A percentile compares a stretch with the other conserved stretches of the same genome.
Evolutionary conservation across 495 filamentous ascomycete species (phyloP).

Genomic region (Tuber indicum): DNA sequence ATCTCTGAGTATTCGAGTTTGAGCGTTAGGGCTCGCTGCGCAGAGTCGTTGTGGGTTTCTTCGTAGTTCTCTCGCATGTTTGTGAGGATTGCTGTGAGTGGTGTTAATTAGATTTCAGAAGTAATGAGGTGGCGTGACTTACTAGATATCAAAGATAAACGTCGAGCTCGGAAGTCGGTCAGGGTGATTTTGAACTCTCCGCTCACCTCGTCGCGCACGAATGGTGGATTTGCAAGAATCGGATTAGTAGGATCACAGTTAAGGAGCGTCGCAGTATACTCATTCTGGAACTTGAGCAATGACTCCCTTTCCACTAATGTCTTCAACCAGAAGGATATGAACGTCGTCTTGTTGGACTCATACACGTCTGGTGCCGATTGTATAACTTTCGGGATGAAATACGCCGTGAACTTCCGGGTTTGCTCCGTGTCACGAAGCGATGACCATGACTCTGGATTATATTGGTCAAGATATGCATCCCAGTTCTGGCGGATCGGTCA

Average conservation of each 20-base stretch:
- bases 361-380: conserved; percentile 47
- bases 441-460: conserved; percentile 56
- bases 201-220: conserved; percentile 46
- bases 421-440: conserved; percentile 58
- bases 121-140: conserved; percentile 8
- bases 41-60: conserved; percentile 36
- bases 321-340: conserved; percentile 55
- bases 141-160: conserved; percentile 56
- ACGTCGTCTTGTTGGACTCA: conserved; percentile 47
- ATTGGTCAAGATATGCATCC: conserved; percentile 55
- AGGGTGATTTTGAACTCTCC: conserved; percentile 50
- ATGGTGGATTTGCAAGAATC: conserved; percentile 58
- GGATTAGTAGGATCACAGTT: conserved; percentile 49
- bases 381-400: conserved; percentile 56
- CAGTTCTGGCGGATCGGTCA: conserved; percentile 43
- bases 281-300: conserved; percentile 61
- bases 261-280: conserved; percentile 53
- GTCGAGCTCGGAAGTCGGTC: conserved; percentile 53
- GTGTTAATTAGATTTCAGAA: conserved; percentile 11
- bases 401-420: conserved; percentile 56
- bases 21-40: conserved; percentile 41
- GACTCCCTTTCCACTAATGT: conserved; percentile 61
- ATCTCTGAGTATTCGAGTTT: conserved; percentile 54
- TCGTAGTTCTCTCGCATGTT: conserved; percentile 59
- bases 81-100: conserved; percentile 47